Evolutionary conservation across 2,329 filamentous ascomycete species (phyloP).

Genomic region (Hymenoscyphus salicellus): DNA sequence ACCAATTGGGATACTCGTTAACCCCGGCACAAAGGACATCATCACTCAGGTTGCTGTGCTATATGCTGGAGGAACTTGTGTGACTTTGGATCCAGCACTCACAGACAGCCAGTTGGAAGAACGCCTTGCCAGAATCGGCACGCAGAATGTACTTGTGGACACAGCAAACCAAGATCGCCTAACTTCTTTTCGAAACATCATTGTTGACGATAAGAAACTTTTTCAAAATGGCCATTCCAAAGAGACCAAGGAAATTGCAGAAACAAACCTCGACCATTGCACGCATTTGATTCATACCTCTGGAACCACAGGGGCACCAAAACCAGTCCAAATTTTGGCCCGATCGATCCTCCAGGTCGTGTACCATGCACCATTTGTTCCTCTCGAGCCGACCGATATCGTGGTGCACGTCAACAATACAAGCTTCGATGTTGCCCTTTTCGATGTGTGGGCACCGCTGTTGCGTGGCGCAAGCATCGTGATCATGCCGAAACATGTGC

Average conservation of each 20-base stretch:
- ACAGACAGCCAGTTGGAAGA: constrained; percentile 2
- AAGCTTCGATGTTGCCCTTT: constrained; percentile 4
- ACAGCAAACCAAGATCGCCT: not conserved
- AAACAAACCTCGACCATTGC: not conserved
- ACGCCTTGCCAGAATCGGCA: not conserved
- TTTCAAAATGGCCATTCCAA: not conserved
- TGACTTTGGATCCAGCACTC: not conserved
- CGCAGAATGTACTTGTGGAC: not conserved
- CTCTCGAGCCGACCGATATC: not conserved
- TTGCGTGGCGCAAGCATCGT: constrained; percentile 4
- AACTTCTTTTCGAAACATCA: not conserved
- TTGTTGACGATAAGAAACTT: not conserved
- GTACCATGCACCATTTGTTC: not conserved
- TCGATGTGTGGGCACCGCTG: constrained; percentile 4
- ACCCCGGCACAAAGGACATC: constrained; percentile 1
- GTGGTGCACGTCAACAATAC: constrained; percentile 5
- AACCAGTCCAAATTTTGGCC: constrained; percentile 4
- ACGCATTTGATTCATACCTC: not conserved
- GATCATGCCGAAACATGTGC: constrained; percentile 3
- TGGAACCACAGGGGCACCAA: constrained; percentile 3
- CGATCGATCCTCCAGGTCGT: not conserved
- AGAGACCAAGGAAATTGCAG: not conserved
- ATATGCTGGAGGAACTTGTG: constrained; percentile 1
- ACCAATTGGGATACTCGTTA: not conserved
- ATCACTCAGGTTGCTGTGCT: constrained; percentile 7